Conservation (phyloP, 257 asterid genomes). For the Handroanthus guayacan region DNA sequence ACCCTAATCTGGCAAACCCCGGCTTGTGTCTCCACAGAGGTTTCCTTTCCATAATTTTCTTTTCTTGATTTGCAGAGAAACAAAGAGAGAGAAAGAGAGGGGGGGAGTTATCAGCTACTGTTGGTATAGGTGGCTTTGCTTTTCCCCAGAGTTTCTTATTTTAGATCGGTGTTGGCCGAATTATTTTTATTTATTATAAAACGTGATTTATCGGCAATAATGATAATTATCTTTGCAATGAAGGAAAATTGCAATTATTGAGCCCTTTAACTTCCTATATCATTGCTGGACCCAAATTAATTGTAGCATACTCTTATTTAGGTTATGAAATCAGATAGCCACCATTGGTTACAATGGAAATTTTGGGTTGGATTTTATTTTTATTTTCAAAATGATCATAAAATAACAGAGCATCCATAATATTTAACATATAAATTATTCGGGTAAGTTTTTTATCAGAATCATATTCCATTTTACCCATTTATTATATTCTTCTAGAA, state of each 20-base stretch:
- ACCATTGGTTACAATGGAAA: not conserved
- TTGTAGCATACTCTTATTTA: not conserved
- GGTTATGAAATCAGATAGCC: not conserved
- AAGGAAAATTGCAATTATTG: slow-evolving; percentile 17
- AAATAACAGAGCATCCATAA: no score
- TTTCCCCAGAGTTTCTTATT: slow-evolving; percentile 26
- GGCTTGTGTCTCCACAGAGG: slow-evolving; percentile 52
- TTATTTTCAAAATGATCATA: no score
- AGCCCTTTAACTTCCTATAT: not conserved
- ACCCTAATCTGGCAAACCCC: slow-evolving; percentile 67
- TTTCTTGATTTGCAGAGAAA: slow-evolving; percentile 38
- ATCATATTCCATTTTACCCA: no score
- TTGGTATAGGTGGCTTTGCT: slow-evolving; percentile 38
- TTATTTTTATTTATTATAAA: slow-evolving; percentile 18
- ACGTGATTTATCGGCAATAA: not conserved
- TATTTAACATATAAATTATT: no score
- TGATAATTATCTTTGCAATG: not conserved
- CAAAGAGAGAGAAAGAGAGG: slow-evolving; percentile 30
- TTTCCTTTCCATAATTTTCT: slow-evolving; percentile 32
- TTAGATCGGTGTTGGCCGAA: not conserved
- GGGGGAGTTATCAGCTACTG: slow-evolving; percentile 34
- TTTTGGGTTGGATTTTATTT: not conserved
- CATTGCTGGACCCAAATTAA: not conserved
- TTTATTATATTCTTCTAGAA: no score
- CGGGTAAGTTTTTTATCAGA: no score